Base-by-base conservation (phyloP, 2,329 filamentous ascomycete species). In the Fusarium sp. region DNA sequence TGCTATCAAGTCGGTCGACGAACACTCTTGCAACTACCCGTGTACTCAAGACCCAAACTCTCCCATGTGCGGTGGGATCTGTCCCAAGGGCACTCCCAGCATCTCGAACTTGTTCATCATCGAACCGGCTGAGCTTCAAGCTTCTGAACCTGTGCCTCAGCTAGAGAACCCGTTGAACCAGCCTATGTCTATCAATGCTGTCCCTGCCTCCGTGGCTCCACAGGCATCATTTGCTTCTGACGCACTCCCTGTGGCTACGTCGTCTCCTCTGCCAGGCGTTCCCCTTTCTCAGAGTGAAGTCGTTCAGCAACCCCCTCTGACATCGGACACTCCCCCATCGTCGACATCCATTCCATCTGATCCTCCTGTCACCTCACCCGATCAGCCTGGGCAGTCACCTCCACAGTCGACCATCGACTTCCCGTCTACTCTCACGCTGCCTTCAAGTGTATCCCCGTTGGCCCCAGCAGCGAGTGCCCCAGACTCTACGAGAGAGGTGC, bases 21-120 rank as follows among this genome's bases (percentile, higher is more conserved):
- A 82, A 54, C 70, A 59, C 35, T 71, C 72, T 24, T 83, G 82
- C 69, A 79, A 83, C 60, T 69, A 79, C 55, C 69, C 78, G 4
- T 83, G 82, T 65, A 73, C 77, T 62, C 72, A 77, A 32, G 77
- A 80, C 45, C 70, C 75, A 13, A 58, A 68, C n/a, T 67, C 78
- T 22, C 80, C 81, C 18, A 80, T 78, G 70, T 83, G 82, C 36
- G 82, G 82, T n/a, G 79, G 80, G 41, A 70, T 75, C 15, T 82
- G 79, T 57, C 78, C 76, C 17, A 56, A 75, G 8, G 75, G 79
- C 15, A 69, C 70, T 10, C 73, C 77, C 13, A 72, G 57, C 11
- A 78, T 80, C 59, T 82, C 80, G 41, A 83, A 81, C 51, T 71
- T 83, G 32, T 83, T 82, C 59, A 72, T 72, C 20, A 73, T 75